phyloP scores from a whole-genome alignment of 257 asterid genomes.

The Schizonepeta tenuifolia region DNA sequence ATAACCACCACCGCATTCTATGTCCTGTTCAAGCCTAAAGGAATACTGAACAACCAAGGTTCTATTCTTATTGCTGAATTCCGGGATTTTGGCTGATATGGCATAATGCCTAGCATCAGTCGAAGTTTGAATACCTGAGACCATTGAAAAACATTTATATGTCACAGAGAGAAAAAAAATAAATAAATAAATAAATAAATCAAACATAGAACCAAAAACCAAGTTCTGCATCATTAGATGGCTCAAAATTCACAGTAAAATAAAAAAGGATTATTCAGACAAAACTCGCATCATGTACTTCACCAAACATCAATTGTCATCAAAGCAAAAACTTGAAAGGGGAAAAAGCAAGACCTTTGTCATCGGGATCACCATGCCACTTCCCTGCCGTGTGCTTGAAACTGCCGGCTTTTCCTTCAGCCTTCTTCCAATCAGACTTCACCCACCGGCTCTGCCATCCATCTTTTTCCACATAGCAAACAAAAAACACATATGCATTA shows the following conservation, averaged over 20 bases:
- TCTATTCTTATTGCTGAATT: constrained; percentile 87
- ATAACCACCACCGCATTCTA: constrained; percentile 98
- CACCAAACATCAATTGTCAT: constrained; percentile 10
- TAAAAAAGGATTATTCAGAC: not conserved
- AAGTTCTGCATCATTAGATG: not conserved
- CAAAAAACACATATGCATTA: not conserved
- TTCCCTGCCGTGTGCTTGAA: constrained; percentile 93
- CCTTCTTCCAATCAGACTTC: constrained; percentile 88
- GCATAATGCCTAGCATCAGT: constrained; percentile 90
- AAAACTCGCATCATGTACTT: not conserved
- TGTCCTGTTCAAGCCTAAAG: constrained; percentile 87
- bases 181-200: not conserved
- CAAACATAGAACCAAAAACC: not conserved
- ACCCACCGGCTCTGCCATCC: constrained; percentile 96
- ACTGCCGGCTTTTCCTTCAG: constrained; percentile 91
- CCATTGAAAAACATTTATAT: not conserved
- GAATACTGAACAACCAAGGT: constrained; percentile 91
- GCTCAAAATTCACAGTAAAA: not conserved
- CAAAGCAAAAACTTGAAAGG: not conserved
- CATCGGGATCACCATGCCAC: constrained; percentile 96
- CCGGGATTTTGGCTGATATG: constrained; percentile 90
- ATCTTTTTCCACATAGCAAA: constrained; percentile 48
- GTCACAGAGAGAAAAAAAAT: not conserved
- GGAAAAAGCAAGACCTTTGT: constrained; percentile 57
- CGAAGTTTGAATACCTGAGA: constrained; percentile 87